phyloP scores from a whole-genome alignment of 306 rosid species.

The Fagus sylvatica region DNA sequence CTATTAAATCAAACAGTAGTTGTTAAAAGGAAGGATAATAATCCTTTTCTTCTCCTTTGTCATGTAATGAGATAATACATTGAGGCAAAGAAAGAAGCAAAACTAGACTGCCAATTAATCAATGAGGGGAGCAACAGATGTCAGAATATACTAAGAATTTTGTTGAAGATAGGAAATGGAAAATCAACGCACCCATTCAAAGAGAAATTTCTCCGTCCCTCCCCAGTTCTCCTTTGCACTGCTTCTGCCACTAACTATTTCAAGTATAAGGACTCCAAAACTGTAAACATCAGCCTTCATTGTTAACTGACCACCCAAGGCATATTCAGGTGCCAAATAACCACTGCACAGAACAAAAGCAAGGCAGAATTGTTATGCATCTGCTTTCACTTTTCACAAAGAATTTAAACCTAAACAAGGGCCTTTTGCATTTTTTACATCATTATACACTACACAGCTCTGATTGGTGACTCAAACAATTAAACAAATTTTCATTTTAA shows the following conservation, averaged over 20 bases:
- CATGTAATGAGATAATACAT: neutral
- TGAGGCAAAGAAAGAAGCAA: too few species aligned
- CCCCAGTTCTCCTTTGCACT: constrained; percentile 59
- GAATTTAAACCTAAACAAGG: neutral
- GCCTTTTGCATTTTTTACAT: neutral
- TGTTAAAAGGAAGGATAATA: neutral
- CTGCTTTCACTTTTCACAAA: neutral
- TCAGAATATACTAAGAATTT: neutral
- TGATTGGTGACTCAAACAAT: neutral
- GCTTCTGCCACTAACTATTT: constrained; percentile 74
- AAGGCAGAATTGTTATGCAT: constrained; percentile 19
- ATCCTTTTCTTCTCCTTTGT: neutral
- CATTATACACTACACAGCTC: neutral
- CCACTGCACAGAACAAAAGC: constrained; percentile 57
- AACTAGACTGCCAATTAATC: too few species aligned
- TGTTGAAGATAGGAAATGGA: constrained; percentile 11
- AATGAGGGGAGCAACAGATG: neutral
- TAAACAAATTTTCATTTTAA: neutral
- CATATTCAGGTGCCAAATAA: constrained; percentile 97
- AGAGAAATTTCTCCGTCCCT: constrained; percentile 54
- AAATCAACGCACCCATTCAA: constrained; percentile 66
- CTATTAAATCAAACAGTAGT: constrained; percentile 35
- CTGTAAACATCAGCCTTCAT: constrained; percentile 88
- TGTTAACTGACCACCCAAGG: constrained; percentile 89
- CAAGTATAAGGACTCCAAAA: constrained; percentile 88